Evolutionary conservation across 2,329 filamentous ascomycete species (phyloP).

Genomic region (Fusarium lateritium): DNA sequence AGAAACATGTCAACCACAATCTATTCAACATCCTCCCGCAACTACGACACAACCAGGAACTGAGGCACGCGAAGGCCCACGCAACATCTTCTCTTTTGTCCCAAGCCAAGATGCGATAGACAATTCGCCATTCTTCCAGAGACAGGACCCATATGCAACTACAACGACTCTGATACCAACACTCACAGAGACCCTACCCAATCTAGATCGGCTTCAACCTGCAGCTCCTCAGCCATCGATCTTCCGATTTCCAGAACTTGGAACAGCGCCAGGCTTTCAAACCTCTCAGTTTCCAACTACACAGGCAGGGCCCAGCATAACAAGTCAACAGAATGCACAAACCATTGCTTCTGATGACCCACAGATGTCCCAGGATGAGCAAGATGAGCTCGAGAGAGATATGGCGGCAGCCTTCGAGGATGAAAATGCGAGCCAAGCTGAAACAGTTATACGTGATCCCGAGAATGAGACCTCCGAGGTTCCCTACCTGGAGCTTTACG

Average conservation of each 20-base stretch:
- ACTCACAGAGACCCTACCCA: background rate
- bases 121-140: background rate
- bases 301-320: background rate
- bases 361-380: background rate
- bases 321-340: background rate
- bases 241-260: background rate
- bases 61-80: background rate
- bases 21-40: background rate
- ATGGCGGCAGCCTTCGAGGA: background rate
- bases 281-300: background rate
- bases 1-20: background rate
- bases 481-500: background rate
- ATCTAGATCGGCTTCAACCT: background rate
- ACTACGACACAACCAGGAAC: background rate
- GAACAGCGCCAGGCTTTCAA: background rate
- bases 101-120: background rate
- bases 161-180: too few species aligned
- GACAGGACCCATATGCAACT: background rate
- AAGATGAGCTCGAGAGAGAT: background rate
- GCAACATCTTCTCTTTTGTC: background rate
- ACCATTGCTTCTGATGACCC: background rate
- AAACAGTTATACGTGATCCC: too few species aligned
- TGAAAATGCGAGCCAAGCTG: too few species aligned
- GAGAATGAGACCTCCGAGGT: too few species aligned
- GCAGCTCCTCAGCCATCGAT: background rate